phyloP scores from a whole-genome alignment of 2,329 filamentous ascomycete species.

The Conoideocrella luteorostrata region DNA sequence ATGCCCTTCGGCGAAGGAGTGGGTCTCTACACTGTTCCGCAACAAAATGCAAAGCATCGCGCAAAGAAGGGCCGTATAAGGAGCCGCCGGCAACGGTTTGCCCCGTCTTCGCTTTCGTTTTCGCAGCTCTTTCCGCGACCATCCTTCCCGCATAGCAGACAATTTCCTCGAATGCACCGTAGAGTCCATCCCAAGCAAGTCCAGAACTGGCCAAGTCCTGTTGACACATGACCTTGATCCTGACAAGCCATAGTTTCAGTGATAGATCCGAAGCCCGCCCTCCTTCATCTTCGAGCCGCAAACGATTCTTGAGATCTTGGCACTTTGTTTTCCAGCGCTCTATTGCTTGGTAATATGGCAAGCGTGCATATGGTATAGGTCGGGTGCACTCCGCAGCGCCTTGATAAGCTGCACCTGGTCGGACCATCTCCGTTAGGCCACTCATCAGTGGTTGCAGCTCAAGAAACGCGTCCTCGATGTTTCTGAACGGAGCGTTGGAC shows the following conservation, averaged over 20 bases:
- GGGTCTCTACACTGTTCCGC: background rate
- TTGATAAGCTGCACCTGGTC: background rate
- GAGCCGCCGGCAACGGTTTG: background rate
- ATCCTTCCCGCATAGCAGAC: background rate
- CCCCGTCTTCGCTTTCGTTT: too few species aligned
- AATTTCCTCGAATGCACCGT: background rate
- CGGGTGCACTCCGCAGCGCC: background rate
- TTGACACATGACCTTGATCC: background rate
- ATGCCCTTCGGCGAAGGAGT: background rate
- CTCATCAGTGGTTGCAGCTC: conserved; percentile 1
- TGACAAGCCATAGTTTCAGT: background rate
- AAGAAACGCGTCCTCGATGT: background rate
- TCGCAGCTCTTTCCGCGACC: too few species aligned
- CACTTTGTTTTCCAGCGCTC: background rate
- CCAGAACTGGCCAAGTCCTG: background rate
- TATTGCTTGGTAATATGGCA: background rate
- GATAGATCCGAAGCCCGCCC: background rate
- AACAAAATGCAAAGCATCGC: background rate
- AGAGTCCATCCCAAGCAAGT: background rate
- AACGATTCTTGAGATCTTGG: background rate
- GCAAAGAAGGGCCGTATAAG: background rate
- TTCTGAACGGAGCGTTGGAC: background rate
- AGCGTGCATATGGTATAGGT: background rate
- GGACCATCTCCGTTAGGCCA: background rate
- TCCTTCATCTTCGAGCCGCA: background rate